Base-by-base conservation (phyloP, 768 basidiomycete genomes). In the Panaeolus cyanescens region DNA sequence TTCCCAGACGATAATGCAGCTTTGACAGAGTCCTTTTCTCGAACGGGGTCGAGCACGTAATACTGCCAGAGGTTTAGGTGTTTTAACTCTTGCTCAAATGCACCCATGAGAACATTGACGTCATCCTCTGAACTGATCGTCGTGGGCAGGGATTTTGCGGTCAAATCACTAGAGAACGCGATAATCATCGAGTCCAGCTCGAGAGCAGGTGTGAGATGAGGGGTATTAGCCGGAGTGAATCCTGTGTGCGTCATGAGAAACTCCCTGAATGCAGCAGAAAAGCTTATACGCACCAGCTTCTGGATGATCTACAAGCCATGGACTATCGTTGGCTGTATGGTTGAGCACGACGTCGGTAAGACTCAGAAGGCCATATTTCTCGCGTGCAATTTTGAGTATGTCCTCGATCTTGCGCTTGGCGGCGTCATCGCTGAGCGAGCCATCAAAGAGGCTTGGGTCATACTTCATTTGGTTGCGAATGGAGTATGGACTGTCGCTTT, bases 321-420 rank as follows among this genome's bases (percentile, higher is more conserved):
- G 80, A 64, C 90, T 95, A 71, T 99, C 94, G 71, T 93, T 92
- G 6, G 97, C 94, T 13, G 97, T 99, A 70, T 99, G 97, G 72
- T 99, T 99, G 59, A 98, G 84, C 4, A 99, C 97, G 56, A 99
- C 92, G 71, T 99, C 97, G 1, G 93, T 99, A 68, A 99, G 72
- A 67, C 89, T 92, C 60, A 97, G 80, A 42, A 99, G 77, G 2
- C 96, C 96, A 63, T 89, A 96, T 72, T 96, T 88, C 36, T 96
- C 88, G 69, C 83, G 85, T 6, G 95, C 93, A 13, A 85, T 69
- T 64, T 79, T 82, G 30, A 97, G 77, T 20, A 87, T 78, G n/a
- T 86, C 78, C 63, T 88, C 83, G 22, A 96, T 77, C 67, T 83
- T 77, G 25, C 78, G 74, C 59, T 80, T 73, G 15, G 90, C 90